Percentiles rank a stretch among this genome's conserved stretches.
phyloP scores from a whole-genome alignment of 768 basidiomycete species.

The Termitomyces sp. region DNA sequence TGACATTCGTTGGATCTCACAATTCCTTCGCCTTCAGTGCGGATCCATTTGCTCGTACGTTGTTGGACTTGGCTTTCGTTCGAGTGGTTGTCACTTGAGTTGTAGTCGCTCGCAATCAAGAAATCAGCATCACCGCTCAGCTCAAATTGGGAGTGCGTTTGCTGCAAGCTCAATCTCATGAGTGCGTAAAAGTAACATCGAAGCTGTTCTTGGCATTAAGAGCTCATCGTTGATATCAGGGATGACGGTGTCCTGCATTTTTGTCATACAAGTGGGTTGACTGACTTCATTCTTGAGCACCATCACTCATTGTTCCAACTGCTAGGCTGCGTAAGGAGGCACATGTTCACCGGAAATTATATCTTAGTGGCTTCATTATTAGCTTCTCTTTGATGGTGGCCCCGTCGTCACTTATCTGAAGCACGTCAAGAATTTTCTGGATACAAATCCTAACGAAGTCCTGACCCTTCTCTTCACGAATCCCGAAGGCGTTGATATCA shows the following conservation, averaged over 20 bases:
- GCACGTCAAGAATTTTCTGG: conserved; percentile 51
- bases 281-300: neutral
- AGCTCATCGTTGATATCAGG: neutral
- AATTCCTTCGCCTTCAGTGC: conserved; percentile 51
- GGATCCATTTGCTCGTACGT: conserved; percentile 43
- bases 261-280: conserved; percentile 55
- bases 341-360: neutral
- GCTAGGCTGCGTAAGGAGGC: conserved; percentile 31
- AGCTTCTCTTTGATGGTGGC: conserved; percentile 56
- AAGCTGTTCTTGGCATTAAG: neutral
- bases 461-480: conserved; percentile 67
- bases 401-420: conserved; percentile 44
- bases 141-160: conserved; percentile 16
- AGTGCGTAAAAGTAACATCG: neutral
- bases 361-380: neutral
- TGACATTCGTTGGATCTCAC: conserved; percentile 46
- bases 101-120: conserved; percentile 38
- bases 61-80: neutral
- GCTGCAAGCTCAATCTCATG: conserved; percentile 26
- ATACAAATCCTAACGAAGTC: conserved; percentile 58
- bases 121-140: conserved; percentile 28
- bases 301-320: neutral
- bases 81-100: neutral
- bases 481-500: conserved; percentile 50
- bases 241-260: conserved; percentile 48